Evolutionary conservation across 169 alveolate species (phyloP).

Genomic region (Toxoplasma gondii): DNA sequence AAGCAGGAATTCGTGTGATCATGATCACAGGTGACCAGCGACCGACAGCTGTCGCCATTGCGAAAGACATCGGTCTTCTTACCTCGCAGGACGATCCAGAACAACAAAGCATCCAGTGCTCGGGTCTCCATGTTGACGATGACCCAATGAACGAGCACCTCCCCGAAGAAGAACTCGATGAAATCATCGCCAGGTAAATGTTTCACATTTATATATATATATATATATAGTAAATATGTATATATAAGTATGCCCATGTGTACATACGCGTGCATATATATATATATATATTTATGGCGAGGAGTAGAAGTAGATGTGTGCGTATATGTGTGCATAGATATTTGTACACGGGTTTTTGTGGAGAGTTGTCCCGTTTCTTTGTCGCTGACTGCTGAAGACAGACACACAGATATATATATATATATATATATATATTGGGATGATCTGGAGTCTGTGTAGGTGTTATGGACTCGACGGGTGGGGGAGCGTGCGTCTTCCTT

Average conservation of each 20-base stretch:
- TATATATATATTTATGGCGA: background rate
- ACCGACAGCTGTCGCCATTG: constrained; percentile 96
- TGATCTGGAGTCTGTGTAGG: no score
- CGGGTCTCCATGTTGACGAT: constrained; percentile 77
- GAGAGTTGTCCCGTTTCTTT: no score
- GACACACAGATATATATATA: no score
- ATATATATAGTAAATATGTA: no score
- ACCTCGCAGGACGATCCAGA: constrained; percentile 4
- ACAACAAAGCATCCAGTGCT: constrained; percentile 65
- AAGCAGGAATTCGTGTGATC: constrained; percentile 97
- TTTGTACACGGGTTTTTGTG: no score
- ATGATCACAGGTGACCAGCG: constrained; percentile 99
- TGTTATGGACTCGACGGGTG: no score
- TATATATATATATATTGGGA: no score
- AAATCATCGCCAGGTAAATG: constrained; percentile 74
- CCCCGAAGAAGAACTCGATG: constrained; percentile 82
- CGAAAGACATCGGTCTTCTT: constrained; percentile 86
- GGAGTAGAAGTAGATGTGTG: no score
- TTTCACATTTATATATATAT: background rate
- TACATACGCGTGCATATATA: background rate
- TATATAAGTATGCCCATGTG: background rate
- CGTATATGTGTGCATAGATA: no score
- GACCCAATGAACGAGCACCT: constrained; percentile 62
- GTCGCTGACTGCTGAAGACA: no score
- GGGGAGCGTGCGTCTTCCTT: no score